Evolutionary conservation across 768 basidiomycete species (phyloP), one percentile per base, ranked within the genome.

Genomic region (Termitomyces sp.): DNA sequence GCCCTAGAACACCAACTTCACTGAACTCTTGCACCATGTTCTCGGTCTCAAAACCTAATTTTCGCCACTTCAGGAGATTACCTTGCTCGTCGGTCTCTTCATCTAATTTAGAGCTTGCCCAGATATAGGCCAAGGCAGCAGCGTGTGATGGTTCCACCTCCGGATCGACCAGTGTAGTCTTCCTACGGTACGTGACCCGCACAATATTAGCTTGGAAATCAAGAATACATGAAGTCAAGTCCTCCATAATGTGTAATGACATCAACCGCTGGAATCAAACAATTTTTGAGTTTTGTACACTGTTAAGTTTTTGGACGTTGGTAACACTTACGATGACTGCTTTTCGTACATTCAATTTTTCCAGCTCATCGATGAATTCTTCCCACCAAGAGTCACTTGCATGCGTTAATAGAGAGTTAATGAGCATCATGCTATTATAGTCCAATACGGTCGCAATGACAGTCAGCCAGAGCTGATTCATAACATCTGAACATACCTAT

Each of bases 191-290:
- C 14, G 84, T 86, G 34, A 92, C 84, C 43, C 91, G 86, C 58
- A 91, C 79, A 61, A 94, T 83, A 72, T 92, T 93, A 32, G 90
- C 87, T 76, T 95, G 93, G 72, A 94, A 95, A 70, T 94, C 90
- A 59, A 94, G 80, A 51, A 95, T 88, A 60, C 87, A 88, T 0
- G 92, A 94, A 7, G 88, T 86, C 57, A 94, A 76, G 68, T 94
- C 92, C 64, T 92, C 91, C 53, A 86, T 84, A 34, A 86, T 88
- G 66, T 92, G 89, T 36, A 88, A 82, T 8, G 88, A 86, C 91
- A 94, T 94, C 52, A 94, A 80, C 60, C 87, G 86, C 91, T 94
- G 66, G 31, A 11, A 37, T 9, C 1, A 45, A 5, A 48, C 32
- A 17, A 20, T 34, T 5, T 38, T 25, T 25, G 25, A 25, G 25